These are phyloP conservation scores for Phytophthora ohioensis DNA, from an alignment of 352 stramenopile species.

Conservation along the genomic window DNA sequence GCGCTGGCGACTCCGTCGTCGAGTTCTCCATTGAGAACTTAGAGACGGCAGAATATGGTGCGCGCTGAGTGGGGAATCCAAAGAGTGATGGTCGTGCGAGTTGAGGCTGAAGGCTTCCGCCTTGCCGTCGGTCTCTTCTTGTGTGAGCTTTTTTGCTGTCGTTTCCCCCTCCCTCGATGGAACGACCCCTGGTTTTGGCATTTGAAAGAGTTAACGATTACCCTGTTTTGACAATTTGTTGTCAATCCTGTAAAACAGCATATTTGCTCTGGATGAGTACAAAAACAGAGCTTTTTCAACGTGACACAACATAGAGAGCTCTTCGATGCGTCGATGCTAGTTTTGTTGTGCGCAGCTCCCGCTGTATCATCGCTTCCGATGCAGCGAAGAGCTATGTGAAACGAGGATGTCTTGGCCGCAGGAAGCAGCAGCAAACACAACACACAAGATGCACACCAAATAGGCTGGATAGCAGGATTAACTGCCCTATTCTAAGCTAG, in stretches of 20 bases:
- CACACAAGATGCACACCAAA: neutral
- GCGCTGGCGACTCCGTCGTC: slow-evolving; percentile 16
- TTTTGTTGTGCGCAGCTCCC: neutral
- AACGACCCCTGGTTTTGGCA: slow-evolving; percentile 3
- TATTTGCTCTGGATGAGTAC: slow-evolving; percentile 15
- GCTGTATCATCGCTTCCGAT: neutral
- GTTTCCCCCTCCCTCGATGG: slow-evolving; percentile 20
- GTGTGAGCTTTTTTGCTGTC: slow-evolving; percentile 22
- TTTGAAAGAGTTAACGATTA: neutral
- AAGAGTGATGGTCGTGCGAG: slow-evolving; percentile 35
- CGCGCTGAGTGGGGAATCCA: slow-evolving; percentile 32
- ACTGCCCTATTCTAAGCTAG: neutral
- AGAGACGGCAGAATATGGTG: slow-evolving; percentile 1
- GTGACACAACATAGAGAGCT: slow-evolving; percentile 17
- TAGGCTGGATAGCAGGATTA: slow-evolving; percentile 12
- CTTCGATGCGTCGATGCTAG: slow-evolving; percentile 26
- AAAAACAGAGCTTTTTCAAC: slow-evolving; percentile 18
- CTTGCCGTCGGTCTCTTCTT: slow-evolving; percentile 26
- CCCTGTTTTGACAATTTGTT: neutral
- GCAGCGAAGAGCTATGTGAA: neutral
- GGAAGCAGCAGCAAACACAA: neutral
- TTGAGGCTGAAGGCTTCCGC: slow-evolving; percentile 6
- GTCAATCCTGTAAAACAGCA: slow-evolving; percentile 8
- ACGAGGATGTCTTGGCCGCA: neutral
- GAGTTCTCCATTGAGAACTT: slow-evolving; percentile 31